Base-by-base conservation (phyloP, 1,284 basidiomycete species). In the Ustilago nuda region DNA sequence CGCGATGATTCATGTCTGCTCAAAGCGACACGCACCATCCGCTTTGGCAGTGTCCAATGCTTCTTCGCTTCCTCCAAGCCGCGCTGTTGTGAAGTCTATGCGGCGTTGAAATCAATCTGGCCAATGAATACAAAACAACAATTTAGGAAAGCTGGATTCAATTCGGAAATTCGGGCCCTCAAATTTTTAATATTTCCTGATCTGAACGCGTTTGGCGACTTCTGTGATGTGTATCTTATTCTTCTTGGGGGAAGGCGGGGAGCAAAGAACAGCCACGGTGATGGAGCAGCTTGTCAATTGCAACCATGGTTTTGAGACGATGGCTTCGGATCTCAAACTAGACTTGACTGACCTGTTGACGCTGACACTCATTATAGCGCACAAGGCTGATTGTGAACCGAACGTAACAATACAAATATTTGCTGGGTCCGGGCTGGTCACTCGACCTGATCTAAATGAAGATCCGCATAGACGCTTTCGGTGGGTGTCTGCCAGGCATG, bases 401-500 rank as follows among this genome's bases (percentile, higher is more conserved):
- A 27, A 27, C 23, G 23, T 41, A 41, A 17, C 17, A 45, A 19
- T 19, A 45, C 43, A 45, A 8, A 19, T 23, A 11, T 8, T 19
- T 45, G 17, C n/a, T 15, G 11, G n/a, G n/a, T 8, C 15, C 7
- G 17, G 15, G 6, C n/a, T 32, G 30, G 19, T 69, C 52, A 75
- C 51, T 78, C 67, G 56, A 75, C 57, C 27, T 69, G 43, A 3
- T 74, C 76, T 30, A 78, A 54, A 37, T 68, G 56, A 43, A 78
- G 56, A 51, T 78, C 76, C 2, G 76, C 67, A 46, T 78, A 78
- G 56, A 78, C 68, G 56, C 79, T 80, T 58, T 82, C 74, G 13
- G 66, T 76, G 15, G 80, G 78, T 19, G 80, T 76, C 55, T 66
- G 62, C 64, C 74, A 79, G 3, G 80, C 78, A 37, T 82, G 77